Evolutionary conservation across 1,284 basidiomycete genomes (phyloP).

Genomic region (Cryptococcus hybrid): DNA sequence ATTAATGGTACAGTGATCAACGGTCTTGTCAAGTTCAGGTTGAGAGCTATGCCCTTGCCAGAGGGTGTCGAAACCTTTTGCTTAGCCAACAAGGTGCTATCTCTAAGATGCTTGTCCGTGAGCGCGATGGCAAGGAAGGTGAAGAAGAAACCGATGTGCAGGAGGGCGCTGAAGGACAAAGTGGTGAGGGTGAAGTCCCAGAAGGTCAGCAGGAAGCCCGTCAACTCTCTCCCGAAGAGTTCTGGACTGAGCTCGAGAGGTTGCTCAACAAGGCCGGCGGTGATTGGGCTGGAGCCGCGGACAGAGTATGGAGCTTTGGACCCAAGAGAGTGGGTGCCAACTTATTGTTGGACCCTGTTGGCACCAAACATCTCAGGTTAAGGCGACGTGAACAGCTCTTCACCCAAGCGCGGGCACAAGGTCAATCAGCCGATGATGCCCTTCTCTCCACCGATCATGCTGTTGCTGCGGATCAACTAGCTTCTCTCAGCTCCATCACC

Average conservation of each 20-base stretch:
- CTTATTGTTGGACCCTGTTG: conserved; percentile 68
- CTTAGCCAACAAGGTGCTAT: conserved; percentile 60
- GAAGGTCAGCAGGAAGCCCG: conserved; percentile 58
- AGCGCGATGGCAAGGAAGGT: conserved; percentile 35
- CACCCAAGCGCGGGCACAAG: conserved; percentile 39
- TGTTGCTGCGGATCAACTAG: conserved; percentile 22
- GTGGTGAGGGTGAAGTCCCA: conserved; percentile 48
- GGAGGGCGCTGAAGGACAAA: conserved; percentile 37
- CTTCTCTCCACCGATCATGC: conserved; percentile 36
- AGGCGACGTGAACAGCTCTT: conserved; percentile 38
- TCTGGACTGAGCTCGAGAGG: conserved; percentile 72
- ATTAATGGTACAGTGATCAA: conserved; percentile 67
- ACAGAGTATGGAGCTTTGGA: conserved; percentile 87
- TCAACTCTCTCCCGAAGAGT: conserved; percentile 68
- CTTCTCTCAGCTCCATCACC: conserved; percentile 10
- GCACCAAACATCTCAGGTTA: conserved; percentile 40
- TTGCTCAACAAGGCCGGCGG: conserved; percentile 68
- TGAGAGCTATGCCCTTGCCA: conserved; percentile 81
- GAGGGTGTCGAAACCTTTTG: conserved; percentile 66
- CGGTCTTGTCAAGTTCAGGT: conserved; percentile 74
- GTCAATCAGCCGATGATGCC: conserved; percentile 45
- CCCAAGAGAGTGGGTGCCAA: conserved; percentile 85
- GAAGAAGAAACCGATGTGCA: conserved; percentile 47
- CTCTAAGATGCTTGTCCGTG: conserved; percentile 42
- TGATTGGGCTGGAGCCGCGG: conserved; percentile 74